A percentile compares a stretch with the other conserved stretches of the same genome.
phyloP scores from a whole-genome alignment of 805 yeast genomes.

The Ogataea populi-albae region DNA sequence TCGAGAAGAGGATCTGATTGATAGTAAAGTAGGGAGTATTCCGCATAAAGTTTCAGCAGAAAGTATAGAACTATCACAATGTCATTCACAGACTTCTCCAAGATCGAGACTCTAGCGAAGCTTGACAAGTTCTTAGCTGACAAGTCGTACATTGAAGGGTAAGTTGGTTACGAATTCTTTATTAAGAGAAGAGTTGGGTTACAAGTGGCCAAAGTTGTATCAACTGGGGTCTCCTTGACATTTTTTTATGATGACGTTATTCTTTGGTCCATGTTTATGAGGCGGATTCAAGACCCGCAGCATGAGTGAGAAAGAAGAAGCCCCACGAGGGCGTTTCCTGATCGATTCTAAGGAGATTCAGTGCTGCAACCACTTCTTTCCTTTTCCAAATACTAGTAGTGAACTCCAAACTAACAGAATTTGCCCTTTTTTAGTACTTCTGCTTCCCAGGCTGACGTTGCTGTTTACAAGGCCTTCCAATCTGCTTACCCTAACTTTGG shows the following conservation, averaged over 20 bases:
- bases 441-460: constrained; percentile 94
- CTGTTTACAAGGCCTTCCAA: constrained; percentile 93
- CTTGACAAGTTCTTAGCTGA: constrained; percentile 85
- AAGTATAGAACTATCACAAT: constrained; percentile 41
- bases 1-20: too few relatives aligned
- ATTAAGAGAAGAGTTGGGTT: too few relatives aligned
- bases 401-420: constrained; percentile 3
- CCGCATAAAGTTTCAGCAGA: too few relatives aligned
- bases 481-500: constrained; percentile 87
- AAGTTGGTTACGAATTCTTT: too few relatives aligned
- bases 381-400: too few relatives aligned
- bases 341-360: not conserved
- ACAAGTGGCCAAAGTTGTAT: too few relatives aligned
- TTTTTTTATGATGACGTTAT: too few relatives aligned
- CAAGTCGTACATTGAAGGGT: constrained; percentile 96
- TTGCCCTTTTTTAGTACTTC: constrained; percentile 53
- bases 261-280: constrained; percentile 96
- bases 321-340: constrained; percentile 31
- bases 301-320: constrained; percentile 70
- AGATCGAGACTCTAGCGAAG: constrained; percentile 66
- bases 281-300: constrained; percentile 95
- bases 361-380: not conserved
- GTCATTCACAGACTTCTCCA: constrained; percentile 82
- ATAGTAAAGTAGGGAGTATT: too few relatives aligned
- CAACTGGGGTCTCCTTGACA: too few relatives aligned